These are phyloP conservation scores for Triangularia setosa DNA, from an alignment of 2,329 filamentous ascomycete species.

Conservation along the genomic window DNA sequence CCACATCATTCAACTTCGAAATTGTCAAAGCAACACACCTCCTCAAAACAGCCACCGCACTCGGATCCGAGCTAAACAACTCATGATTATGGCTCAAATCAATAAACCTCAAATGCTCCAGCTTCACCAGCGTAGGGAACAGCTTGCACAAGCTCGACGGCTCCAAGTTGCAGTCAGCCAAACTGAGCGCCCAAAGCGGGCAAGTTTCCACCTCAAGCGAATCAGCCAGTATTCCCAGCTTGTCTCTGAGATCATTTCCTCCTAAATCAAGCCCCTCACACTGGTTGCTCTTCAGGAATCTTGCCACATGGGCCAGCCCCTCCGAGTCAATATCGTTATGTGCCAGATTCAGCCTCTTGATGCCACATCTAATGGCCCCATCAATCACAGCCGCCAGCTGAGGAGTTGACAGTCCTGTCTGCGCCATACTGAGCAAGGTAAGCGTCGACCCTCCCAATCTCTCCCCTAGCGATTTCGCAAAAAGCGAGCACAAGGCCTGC, in stretches of 20 bases:
- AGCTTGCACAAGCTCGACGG: conserved; percentile 69
- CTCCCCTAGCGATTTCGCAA: conserved; percentile 72
- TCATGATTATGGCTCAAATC: conserved; percentile 87
- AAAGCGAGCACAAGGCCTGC: conserved; percentile 58
- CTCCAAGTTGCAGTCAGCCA: conserved; percentile 80
- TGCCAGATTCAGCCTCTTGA: conserved; percentile 76
- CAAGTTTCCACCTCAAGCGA: conserved; percentile 49
- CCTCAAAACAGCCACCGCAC: conserved; percentile 68
- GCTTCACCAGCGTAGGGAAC: conserved; percentile 65
- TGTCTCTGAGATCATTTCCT: conserved; percentile 67
- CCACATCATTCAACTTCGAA: background rate
- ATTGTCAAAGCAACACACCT: conserved; percentile 47
- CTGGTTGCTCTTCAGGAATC: conserved; percentile 69
- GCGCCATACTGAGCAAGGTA: conserved; percentile 78
- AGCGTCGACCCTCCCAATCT: conserved; percentile 71
- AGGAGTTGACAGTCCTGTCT: conserved; percentile 67
- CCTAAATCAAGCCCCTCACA: conserved; percentile 89
- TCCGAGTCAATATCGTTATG: conserved; percentile 73
- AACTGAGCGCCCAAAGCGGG: conserved; percentile 73
- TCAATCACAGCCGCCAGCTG: conserved; percentile 77
- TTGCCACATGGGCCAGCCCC: conserved; percentile 70
- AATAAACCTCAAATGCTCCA: conserved; percentile 78
- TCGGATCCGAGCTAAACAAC: conserved; percentile 71
- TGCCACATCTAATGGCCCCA: conserved; percentile 71
- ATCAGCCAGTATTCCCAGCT: conserved; percentile 50